Conservation (phyloP, 192 early-diverging fungal species). For the Nowakowskiella sp. region DNA sequence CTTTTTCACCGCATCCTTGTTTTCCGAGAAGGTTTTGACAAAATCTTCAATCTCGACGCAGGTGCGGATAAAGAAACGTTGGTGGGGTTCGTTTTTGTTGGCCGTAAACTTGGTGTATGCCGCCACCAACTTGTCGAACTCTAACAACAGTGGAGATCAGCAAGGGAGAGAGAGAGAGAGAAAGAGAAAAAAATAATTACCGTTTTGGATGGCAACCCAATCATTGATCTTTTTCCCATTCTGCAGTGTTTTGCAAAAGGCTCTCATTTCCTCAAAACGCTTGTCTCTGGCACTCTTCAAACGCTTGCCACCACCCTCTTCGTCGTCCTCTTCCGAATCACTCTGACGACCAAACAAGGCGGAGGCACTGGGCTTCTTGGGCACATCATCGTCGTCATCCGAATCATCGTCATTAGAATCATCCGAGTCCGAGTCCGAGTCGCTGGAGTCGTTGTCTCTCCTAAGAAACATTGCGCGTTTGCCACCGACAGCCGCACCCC, state of each 20-base stretch:
- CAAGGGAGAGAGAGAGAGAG: conserved; percentile 2
- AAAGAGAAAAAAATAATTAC: conserved; percentile 34
- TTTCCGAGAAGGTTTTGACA: conserved; percentile 52
- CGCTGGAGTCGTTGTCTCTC: conserved; percentile 16
- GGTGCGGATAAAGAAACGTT: conserved; percentile 67
- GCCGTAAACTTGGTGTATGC: conserved; percentile 53
- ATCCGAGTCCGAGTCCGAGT: conserved; percentile 21
- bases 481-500: conserved; percentile 4
- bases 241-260: conserved; percentile 52
- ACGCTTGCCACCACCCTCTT: conserved; percentile 65
- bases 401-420: conserved; percentile 11
- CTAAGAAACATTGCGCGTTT: not conserved
- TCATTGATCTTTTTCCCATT: conserved; percentile 80
- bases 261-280: conserved; percentile 75
- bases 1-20: conserved; percentile 72
- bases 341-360: conserved; percentile 16
- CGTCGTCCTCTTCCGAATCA: conserved; percentile 50
- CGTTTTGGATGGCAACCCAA: conserved; percentile 74
- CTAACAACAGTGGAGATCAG: conserved; percentile 26
- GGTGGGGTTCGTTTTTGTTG: too few relatives aligned
- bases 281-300: conserved; percentile 82
- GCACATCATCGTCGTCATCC: conserved; percentile 23
- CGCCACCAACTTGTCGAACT: conserved; percentile 81
- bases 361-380: conserved; percentile 6
- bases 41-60: conserved; percentile 71